phyloP scores from a whole-genome alignment of 306 rosid species.

The Cucurbita moschata region DNA sequence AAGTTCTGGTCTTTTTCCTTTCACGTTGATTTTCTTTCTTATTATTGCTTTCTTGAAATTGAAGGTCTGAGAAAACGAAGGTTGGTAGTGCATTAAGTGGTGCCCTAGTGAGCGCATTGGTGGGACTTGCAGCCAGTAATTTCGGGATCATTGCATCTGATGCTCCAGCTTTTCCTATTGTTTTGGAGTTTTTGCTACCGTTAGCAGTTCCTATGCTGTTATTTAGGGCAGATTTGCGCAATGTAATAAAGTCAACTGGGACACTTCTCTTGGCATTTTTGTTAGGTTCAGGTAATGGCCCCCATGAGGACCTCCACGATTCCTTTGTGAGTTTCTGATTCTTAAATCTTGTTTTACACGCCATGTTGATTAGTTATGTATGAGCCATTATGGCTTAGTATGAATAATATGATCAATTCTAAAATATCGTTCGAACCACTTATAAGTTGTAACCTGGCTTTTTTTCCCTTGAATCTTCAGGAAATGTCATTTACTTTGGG shows the following conservation, averaged over 20 bases:
- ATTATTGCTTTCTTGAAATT: not conserved
- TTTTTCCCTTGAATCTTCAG: not conserved
- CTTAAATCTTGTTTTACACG: not conserved
- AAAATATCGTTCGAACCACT: not conserved
- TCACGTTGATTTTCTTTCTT: not conserved
- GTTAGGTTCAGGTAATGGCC: conserved; percentile 49
- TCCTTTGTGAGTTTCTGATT: not conserved
- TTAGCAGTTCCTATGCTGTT: conserved; percentile 52
- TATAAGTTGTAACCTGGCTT: not conserved
- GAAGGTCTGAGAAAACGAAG: conserved; percentile 57
- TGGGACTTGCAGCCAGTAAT: conserved; percentile 60
- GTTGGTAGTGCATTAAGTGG: conserved; percentile 60
- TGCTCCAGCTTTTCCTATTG: conserved; percentile 38
- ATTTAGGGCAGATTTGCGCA: conserved; percentile 62
- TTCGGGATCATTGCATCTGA: conserved; percentile 42
- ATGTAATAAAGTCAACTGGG: conserved; percentile 55
- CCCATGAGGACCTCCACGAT: not conserved
- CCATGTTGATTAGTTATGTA: not conserved
- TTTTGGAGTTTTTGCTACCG: conserved; percentile 47
- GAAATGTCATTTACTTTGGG: not conserved
- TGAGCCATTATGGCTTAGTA: not conserved
- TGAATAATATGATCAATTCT: not conserved
- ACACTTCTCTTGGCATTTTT: conserved; percentile 62
- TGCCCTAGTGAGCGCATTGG: conserved; percentile 44
- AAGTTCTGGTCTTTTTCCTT: not conserved